Percentiles rank a stretch among this genome's conserved stretches.
phyloP scores from a whole-genome alignment of 306 rosid species.

The Rosa lucieae region DNA sequence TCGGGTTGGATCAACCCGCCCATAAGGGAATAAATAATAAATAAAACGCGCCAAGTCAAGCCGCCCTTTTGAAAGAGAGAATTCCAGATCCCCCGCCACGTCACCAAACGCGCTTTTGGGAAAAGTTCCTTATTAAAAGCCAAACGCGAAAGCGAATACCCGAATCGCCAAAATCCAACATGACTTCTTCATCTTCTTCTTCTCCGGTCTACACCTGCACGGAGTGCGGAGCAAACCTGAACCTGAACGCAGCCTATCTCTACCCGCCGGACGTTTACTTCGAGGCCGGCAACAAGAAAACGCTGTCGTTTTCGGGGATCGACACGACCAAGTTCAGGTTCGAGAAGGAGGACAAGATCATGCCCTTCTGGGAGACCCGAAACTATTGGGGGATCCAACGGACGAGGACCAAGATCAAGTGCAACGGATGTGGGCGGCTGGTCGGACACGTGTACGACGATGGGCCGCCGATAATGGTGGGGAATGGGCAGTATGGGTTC shows the following conservation, averaged over 20 bases:
- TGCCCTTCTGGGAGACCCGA: conserved; percentile 76
- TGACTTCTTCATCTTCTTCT: background rate
- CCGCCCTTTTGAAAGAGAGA: background rate
- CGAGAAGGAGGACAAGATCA: conserved; percentile 77
- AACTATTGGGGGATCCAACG: conserved; percentile 92
- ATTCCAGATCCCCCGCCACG: conserved; percentile 1
- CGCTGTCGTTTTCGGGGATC: conserved; percentile 67
- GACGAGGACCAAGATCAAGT: conserved; percentile 79
- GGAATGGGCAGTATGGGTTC: conserved; percentile 72
- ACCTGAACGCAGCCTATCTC: conserved; percentile 45
- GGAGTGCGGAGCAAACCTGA: conserved; percentile 66
- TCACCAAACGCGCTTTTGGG: background rate
- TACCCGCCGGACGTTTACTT: conserved; percentile 71
- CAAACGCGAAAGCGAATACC: background rate
- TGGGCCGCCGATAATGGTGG: conserved; percentile 67
- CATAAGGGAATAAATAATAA: background rate
- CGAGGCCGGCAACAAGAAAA: conserved; percentile 85
- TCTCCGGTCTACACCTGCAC: conserved; percentile 58
- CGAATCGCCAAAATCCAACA: background rate
- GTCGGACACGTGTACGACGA: conserved; percentile 81
- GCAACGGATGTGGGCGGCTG: conserved; percentile 48
- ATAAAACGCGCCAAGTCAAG: background rate
- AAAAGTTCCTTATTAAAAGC: background rate
- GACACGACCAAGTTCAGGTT: conserved; percentile 65
- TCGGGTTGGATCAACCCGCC: background rate